Base-by-base conservation (phyloP, 176 grass and related monocot genomes). In the Rhynchospora tenuis region DNA sequence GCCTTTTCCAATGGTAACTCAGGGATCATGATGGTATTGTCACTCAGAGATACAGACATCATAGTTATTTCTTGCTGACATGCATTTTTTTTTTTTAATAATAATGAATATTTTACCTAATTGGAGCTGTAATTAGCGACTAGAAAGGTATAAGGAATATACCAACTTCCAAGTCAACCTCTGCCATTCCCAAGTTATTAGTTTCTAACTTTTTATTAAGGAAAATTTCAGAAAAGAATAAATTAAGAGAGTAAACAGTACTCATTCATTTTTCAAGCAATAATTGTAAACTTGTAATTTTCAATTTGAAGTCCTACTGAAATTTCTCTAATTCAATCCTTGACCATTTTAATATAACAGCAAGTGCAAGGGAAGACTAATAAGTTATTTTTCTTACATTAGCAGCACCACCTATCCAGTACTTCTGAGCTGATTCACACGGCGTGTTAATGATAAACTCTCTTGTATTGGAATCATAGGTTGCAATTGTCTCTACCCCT, bases 401-500 rank as follows among this genome's bases (percentile, higher is more conserved):
- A 87, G 95, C 96, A 85, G 96, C 96, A 83, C 96, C 93, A 71
- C 93, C 96, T 85, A 98, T 98, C 96, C 96, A 98, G 83, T 98
- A 98, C 42, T 98, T 98, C 73, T 98, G 96, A 76, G 96, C 96
- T 86, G 92, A 95, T 90, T 98, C 96, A 59, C 85, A 95, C 66
- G 96, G 96, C 83, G 92, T 95, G 74, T 89, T 93, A 85, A 98
- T 91, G 42, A 95, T 88, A 80, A 98, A 98, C 45, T 95, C 96
- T 67, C 80, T 58, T 83, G 87, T 91, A 79, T 70, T 91, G 64
- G 88, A 84, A 68, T 95, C 91, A 89, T 95, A 98, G 81, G 92
- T 91, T 26, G 95, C 95, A 70, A 93, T 72, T 87, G 95, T 98
- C 60, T 98, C 93, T 81, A 98, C 91, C 88, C 93, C 93, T 88